Conservation (phyloP, 2,329 filamentous ascomycete species). For the Mariannaea sp. region DNA sequence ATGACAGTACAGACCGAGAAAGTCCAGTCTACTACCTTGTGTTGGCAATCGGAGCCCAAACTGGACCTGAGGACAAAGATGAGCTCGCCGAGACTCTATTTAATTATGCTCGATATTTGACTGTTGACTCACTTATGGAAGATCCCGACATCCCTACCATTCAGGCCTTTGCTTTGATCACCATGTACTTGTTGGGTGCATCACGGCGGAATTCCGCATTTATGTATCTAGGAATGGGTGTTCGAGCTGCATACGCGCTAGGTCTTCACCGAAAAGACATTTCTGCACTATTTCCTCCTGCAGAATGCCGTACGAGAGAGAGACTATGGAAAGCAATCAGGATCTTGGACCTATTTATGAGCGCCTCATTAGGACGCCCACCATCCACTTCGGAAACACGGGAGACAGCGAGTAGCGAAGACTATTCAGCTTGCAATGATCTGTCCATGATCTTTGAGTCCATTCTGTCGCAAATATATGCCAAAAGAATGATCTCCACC, state of each 20-base stretch:
- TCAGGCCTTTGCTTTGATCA: conserved; percentile 43
- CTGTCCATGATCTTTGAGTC: conserved; percentile 45
- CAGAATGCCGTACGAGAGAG: conserved; percentile 37
- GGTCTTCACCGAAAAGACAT: conserved; percentile 41
- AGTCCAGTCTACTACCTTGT: conserved; percentile 38
- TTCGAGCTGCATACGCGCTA: conserved; percentile 44
- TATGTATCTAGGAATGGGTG: conserved; percentile 46
- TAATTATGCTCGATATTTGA: conserved; percentile 42
- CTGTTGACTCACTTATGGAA: conserved; percentile 42
- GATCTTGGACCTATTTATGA: conserved; percentile 42
- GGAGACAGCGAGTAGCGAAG: conserved; percentile 29
- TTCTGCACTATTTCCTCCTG: conserved; percentile 33
- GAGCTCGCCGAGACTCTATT: conserved; percentile 42
- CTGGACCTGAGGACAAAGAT: conserved; percentile 42
- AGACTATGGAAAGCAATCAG: conserved; percentile 43
- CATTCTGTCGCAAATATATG: conserved; percentile 43
- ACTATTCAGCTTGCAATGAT: conserved; percentile 39
- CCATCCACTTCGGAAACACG: conserved; percentile 40
- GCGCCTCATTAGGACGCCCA: conserved; percentile 41
- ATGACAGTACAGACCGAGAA: conserved; percentile 23
- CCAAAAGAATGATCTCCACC: conserved; percentile 39
- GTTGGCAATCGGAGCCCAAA: conserved; percentile 42
- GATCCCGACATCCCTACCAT: conserved; percentile 44
- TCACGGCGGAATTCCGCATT: conserved; percentile 45
- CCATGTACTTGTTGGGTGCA: conserved; percentile 44